These are phyloP conservation scores for Salvia hispanica DNA, from an alignment of 257 asterid genomes.

Conservation along the genomic window DNA sequence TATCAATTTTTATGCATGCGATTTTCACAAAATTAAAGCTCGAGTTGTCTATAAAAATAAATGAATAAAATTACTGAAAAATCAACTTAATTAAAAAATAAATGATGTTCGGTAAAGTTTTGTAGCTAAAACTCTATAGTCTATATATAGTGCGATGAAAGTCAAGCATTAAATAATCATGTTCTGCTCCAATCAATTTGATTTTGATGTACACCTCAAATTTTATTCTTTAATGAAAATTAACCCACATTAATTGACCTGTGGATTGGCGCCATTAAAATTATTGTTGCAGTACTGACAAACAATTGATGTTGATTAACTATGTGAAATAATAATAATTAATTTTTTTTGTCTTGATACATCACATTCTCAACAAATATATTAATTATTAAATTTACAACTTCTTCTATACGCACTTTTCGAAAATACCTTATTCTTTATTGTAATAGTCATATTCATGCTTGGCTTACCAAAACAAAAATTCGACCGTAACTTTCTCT, in stretches of 20 bases:
- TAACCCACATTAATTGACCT: slow-evolving; percentile 8
- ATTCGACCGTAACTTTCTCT: too few species aligned
- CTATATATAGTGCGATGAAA: neutral
- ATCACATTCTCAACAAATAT: slow-evolving; percentile 30
- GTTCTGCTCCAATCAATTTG: neutral
- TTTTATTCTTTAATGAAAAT: slow-evolving; percentile 9
- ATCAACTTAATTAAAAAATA: neutral
- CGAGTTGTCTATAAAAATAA: too few species aligned
- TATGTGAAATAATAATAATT: slow-evolving; percentile 30
- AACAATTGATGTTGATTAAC: slow-evolving; percentile 38
- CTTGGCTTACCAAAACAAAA: too few species aligned
- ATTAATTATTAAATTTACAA: slow-evolving; percentile 14
- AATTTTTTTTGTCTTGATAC: slow-evolving; percentile 10
- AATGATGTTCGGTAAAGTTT: neutral
- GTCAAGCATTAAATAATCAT: neutral
- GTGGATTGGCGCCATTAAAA: slow-evolving; percentile 16
- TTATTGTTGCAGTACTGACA: slow-evolving; percentile 35
- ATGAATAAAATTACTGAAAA: neutral
- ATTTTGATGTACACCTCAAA: neutral
- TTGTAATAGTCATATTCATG: slow-evolving; percentile 20
- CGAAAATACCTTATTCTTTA: neutral
- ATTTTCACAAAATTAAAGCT: too few species aligned
- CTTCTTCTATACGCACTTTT: slow-evolving; percentile 19
- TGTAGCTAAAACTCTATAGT: too few species aligned
- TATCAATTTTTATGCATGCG: too few species aligned